Conservation (phyloP, 2,329 filamentous ascomycete genomes). For the Ophiostoma sp. region DNA sequence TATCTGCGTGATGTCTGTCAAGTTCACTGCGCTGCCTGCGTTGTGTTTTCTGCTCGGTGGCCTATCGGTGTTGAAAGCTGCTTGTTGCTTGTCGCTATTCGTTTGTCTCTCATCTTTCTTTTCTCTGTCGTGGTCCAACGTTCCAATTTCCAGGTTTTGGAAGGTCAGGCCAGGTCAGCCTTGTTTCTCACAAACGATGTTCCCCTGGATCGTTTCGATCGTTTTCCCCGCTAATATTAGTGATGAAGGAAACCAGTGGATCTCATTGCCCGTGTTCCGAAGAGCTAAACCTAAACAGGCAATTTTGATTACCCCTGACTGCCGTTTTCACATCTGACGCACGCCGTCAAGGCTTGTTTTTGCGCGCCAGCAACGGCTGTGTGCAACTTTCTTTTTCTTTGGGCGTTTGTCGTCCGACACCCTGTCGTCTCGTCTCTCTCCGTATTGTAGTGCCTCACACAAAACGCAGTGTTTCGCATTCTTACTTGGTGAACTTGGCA, state of each 20-base stretch:
- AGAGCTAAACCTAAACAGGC: not conserved
- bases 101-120: not conserved
- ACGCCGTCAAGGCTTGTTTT: not conserved
- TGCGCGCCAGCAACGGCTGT: not conserved
- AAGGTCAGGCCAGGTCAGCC: not conserved
- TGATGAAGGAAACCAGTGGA: not conserved
- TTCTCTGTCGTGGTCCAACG: not conserved
- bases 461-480: not conserved
- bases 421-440: not conserved
- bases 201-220: conserved; percentile 2
- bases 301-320: conserved; percentile 26
- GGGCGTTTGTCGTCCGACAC: too few species aligned
- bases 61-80: not conserved
- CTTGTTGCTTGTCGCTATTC: not conserved
- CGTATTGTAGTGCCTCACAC: not conserved
- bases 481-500: not conserved
- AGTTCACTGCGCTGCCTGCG: too few species aligned
- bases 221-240: not conserved
- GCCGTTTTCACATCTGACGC: not conserved
- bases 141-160: not conserved
- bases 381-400: too few species aligned
- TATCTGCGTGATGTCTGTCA: not conserved
- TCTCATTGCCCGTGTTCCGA: not conserved
- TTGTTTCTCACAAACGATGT: not conserved
- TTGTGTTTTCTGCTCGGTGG: too few species aligned